Evolutionary conservation across 2,329 filamentous ascomycete species (phyloP).

Genomic region (Xylaria sp.): DNA sequence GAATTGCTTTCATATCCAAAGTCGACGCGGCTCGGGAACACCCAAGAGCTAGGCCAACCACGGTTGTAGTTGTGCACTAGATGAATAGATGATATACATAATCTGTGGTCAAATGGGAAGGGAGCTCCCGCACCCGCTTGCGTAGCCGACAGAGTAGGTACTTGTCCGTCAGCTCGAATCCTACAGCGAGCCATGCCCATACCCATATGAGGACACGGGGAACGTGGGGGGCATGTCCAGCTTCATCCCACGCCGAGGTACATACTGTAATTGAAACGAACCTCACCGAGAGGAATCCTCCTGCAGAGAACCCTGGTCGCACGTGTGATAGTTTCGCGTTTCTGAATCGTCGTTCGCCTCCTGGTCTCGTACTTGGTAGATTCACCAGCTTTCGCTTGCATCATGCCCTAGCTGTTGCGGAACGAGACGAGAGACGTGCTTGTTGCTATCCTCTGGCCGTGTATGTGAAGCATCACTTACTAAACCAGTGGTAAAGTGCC

Average conservation of each 20-base stretch:
- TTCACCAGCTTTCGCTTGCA: conserved; percentile 6
- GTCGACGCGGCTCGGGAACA: background rate
- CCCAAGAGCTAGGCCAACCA: background rate
- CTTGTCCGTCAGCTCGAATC: conserved; percentile 31
- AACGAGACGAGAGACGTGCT: conserved; percentile 8
- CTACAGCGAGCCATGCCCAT: conserved; percentile 19
- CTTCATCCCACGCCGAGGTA: conserved; percentile 28
- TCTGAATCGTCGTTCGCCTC: conserved; percentile 25
- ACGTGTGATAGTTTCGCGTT: conserved; percentile 32
- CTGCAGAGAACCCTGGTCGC: conserved; percentile 32
- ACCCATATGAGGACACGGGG: conserved; percentile 11
- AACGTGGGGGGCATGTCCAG: conserved; percentile 18
- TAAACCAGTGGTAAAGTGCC: background rate
- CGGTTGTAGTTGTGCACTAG: background rate
- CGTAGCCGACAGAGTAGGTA: conserved; percentile 25
- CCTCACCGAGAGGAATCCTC: conserved; percentile 29
- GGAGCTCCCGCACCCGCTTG: conserved; percentile 33
- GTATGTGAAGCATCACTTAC: conserved; percentile 6
- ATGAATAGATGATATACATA: background rate
- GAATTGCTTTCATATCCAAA: background rate
- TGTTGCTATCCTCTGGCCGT: background rate
- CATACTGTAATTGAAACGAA: conserved; percentile 24
- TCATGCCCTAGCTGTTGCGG: conserved; percentile 6
- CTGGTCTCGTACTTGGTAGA: background rate
- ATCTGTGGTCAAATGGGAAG: conserved; percentile 22